Percentiles rank a stretch among this genome's conserved stretches.
These are phyloP conservation scores for Sporothrix brunneoviolacea DNA, from an alignment of 2,329 filamentous ascomycete species.

Conservation along the genomic window DNA sequence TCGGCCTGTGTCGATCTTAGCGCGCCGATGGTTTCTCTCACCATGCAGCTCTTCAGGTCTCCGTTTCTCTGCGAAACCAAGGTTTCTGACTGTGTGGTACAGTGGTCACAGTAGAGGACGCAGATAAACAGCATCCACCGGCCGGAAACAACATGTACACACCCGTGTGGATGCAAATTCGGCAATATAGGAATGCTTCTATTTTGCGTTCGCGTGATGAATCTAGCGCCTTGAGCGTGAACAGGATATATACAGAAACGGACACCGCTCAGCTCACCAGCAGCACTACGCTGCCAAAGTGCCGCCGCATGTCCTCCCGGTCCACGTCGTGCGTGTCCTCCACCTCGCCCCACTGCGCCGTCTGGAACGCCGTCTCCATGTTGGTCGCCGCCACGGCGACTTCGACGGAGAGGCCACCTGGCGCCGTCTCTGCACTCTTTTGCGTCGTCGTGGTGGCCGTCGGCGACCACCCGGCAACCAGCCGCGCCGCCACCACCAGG, in stretches of 20 bases:
- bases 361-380: constrained; percentile 87
- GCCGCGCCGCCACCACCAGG: constrained; percentile 65
- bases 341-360: constrained; percentile 86
- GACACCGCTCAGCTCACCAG: constrained; percentile 38
- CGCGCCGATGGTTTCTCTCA: no score
- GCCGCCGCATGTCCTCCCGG: constrained; percentile 78
- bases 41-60: no score
- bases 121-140: no score
- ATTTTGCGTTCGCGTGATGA: background rate
- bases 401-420: constrained; percentile 70
- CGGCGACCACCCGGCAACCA: constrained; percentile 84
- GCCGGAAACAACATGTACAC: no score
- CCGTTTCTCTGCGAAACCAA: no score
- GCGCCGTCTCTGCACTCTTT: no score
- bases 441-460: constrained; percentile 48
- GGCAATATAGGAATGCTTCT: background rate
- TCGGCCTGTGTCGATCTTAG: no score
- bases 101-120: no score
- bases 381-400: constrained; percentile 72
- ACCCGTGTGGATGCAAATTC: no score
- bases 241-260: no score
- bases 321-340: constrained; percentile 98
- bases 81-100: no score
- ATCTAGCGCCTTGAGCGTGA: background rate
- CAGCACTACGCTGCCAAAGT: constrained; percentile 80